These are phyloP conservation scores for Calocybe gangraenosa DNA, from an alignment of 768 basidiomycete genomes.

Conservation along the genomic window DNA sequence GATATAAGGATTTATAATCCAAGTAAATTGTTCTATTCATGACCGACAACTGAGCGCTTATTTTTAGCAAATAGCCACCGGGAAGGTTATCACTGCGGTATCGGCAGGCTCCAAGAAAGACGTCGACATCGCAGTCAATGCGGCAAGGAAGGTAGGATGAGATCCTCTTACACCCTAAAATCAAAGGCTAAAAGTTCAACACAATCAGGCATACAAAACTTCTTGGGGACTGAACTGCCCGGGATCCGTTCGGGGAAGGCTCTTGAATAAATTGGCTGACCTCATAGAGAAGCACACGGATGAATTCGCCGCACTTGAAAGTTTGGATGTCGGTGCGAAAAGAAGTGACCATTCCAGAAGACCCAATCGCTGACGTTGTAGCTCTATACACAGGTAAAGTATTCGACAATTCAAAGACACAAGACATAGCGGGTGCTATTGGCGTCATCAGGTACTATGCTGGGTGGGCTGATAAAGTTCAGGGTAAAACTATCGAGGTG, in stretches of 20 bases:
- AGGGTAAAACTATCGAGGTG: conserved; percentile 66
- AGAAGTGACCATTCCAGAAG: background rate
- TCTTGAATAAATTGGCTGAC: conserved; percentile 28
- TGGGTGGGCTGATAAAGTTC: conserved; percentile 83
- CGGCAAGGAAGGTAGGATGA: conserved; percentile 42
- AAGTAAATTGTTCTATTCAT: conserved; percentile 9
- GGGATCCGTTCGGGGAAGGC: conserved; percentile 29
- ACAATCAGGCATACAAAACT: conserved; percentile 38
- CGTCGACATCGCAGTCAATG: conserved; percentile 60
- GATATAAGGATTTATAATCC: conserved; percentile 6
- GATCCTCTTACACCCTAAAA: too few species aligned
- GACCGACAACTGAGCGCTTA: background rate
- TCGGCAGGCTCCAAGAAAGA: conserved; percentile 55
- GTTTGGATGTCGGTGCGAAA: conserved; percentile 20
- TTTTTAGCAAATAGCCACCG: conserved; percentile 44
- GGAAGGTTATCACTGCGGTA: conserved; percentile 49
- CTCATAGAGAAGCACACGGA: conserved; percentile 24
- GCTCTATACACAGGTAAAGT: conserved; percentile 66
- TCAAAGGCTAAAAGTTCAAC: background rate
- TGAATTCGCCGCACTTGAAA: conserved; percentile 26
- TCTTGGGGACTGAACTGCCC: conserved; percentile 62
- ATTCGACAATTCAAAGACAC: conserved; percentile 39
- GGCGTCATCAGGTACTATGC: conserved; percentile 68
- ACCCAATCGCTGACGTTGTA: background rate
- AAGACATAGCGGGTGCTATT: conserved; percentile 45